phyloP scores from a whole-genome alignment of 108 stramenopile genomes.

The Nitzschia sp. region DNA sequence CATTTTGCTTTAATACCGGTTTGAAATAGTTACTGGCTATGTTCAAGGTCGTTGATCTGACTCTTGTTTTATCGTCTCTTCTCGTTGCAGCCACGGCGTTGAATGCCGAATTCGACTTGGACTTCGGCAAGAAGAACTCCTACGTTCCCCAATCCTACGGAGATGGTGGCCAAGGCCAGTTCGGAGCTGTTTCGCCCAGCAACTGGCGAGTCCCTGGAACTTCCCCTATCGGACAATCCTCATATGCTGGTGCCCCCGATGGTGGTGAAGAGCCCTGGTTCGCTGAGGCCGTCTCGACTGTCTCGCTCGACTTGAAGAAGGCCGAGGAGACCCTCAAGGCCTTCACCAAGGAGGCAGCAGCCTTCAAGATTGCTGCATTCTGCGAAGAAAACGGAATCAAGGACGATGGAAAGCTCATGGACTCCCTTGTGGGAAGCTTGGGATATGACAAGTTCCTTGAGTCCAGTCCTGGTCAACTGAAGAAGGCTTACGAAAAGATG shows the following conservation, averaged over 20 bases:
- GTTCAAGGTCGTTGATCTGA: no score
- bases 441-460: conserved; percentile 89
- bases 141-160: conserved; percentile 75
- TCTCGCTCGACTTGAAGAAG: conserved; percentile 84
- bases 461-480: conserved; percentile 69
- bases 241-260: conserved; percentile 81
- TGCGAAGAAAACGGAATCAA: conserved; percentile 63
- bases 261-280: conserved; percentile 94
- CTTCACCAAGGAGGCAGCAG: conserved; percentile 90
- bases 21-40: neutral
- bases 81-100: conserved; percentile 31
- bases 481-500: conserved; percentile 75
- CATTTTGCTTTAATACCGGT: neutral
- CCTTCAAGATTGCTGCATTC: conserved; percentile 87
- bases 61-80: no score
- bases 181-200: conserved; percentile 86
- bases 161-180: conserved; percentile 91
- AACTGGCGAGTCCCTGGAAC: conserved; percentile 92
- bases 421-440: conserved; percentile 75
- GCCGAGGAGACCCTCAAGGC: conserved; percentile 87
- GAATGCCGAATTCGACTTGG: conserved; percentile 71
- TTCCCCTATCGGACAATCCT: conserved; percentile 81
- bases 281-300: conserved; percentile 90
- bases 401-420: conserved; percentile 59
- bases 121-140: conserved; percentile 82